Conservation (phyloP, 2,329 filamentous ascomycete species). For the Tolypocladium cylindrosporum region DNA sequence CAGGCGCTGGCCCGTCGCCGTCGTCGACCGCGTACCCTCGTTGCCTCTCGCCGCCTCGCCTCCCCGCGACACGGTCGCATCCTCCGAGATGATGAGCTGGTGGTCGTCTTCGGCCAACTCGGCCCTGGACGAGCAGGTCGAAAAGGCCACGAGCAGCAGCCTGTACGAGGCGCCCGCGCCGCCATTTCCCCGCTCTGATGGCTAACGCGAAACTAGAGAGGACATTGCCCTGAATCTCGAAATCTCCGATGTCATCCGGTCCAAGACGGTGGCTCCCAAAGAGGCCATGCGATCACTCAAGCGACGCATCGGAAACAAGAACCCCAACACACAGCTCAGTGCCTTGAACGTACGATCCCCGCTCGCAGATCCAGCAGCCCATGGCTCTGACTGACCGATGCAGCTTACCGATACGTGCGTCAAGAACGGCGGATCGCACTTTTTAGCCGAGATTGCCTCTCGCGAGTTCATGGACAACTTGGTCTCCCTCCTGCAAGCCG, state of each 20-base stretch:
- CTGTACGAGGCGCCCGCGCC: constrained; percentile 48
- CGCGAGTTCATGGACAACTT: constrained; percentile 98
- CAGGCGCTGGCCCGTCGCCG: neutral
- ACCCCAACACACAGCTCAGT: constrained; percentile 91
- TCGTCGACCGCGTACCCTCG: neutral
- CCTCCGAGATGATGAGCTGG: constrained; percentile 65
- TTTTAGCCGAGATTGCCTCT: constrained; percentile 89
- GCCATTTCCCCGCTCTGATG: constrained; percentile 1
- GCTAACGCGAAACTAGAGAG: constrained; percentile 45
- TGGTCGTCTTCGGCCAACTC: constrained; percentile 90
- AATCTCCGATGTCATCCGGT: constrained; percentile 94
- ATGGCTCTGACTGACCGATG: constrained; percentile 7
- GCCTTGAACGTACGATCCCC: constrained; percentile 64
- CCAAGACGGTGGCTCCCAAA: constrained; percentile 93
- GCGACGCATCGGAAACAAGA: constrained; percentile 89
- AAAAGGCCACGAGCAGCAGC: constrained; percentile 88
- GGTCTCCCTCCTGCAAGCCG: constrained; percentile 76
- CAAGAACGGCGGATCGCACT: constrained; percentile 95
- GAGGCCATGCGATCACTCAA: constrained; percentile 97
- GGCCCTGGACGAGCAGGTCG: constrained; percentile 93
- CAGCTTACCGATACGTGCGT: constrained; percentile 96
- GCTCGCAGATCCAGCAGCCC: too few relatives aligned
- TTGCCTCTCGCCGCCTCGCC: neutral
- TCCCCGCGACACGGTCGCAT: neutral
- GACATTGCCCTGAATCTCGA: constrained; percentile 96